These are phyloP conservation scores for Mycosphaerella sp. DNA, from an alignment of 2,329 filamentous ascomycete species.

Conservation along the genomic window DNA sequence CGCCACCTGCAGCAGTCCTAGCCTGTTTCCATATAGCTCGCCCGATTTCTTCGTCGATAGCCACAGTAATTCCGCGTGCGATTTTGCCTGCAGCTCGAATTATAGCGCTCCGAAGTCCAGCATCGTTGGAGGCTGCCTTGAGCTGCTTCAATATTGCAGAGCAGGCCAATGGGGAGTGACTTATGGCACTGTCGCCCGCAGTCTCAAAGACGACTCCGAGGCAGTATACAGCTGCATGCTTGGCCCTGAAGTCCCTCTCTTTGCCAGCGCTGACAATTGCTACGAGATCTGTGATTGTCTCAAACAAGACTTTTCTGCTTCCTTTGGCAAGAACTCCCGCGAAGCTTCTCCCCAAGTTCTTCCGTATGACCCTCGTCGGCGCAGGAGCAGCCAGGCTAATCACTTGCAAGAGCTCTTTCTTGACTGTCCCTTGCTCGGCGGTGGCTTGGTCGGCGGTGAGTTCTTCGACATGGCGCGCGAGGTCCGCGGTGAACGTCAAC, in stretches of 20 bases:
- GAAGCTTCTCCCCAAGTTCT: slow-evolving; percentile 79
- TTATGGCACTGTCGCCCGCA: slow-evolving; percentile 90
- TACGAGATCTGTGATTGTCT: slow-evolving; percentile 85
- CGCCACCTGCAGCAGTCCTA: slow-evolving; percentile 65
- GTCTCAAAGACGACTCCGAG: slow-evolving; percentile 82
- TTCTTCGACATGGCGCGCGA: slow-evolving; percentile 71
- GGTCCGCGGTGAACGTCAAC: slow-evolving; percentile 75
- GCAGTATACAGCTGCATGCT: slow-evolving; percentile 82
- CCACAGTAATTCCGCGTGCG: slow-evolving; percentile 64
- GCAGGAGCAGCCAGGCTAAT: slow-evolving; percentile 74
- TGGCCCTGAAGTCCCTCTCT: slow-evolving; percentile 71
- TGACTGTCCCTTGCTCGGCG: slow-evolving; percentile 82
- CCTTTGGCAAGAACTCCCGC: slow-evolving; percentile 76
- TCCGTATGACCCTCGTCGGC: slow-evolving; percentile 81
- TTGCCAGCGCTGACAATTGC: slow-evolving; percentile 68
- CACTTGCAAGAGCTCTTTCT: slow-evolving; percentile 91
- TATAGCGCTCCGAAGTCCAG: slow-evolving; percentile 72
- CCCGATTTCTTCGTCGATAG: slow-evolving; percentile 77
- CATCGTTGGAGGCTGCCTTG: slow-evolving; percentile 72
- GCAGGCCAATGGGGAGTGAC: slow-evolving; percentile 69
- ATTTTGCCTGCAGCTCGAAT: slow-evolving; percentile 73
- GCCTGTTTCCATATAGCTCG: slow-evolving; percentile 91
- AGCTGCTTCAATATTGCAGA: slow-evolving; percentile 68
- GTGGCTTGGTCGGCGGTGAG: slow-evolving; percentile 75
- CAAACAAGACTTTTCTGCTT: slow-evolving; percentile 85